These are phyloP conservation scores for Gautieria morchelliformis DNA, from an alignment of 768 basidiomycete genomes.

Conservation along the genomic window DNA sequence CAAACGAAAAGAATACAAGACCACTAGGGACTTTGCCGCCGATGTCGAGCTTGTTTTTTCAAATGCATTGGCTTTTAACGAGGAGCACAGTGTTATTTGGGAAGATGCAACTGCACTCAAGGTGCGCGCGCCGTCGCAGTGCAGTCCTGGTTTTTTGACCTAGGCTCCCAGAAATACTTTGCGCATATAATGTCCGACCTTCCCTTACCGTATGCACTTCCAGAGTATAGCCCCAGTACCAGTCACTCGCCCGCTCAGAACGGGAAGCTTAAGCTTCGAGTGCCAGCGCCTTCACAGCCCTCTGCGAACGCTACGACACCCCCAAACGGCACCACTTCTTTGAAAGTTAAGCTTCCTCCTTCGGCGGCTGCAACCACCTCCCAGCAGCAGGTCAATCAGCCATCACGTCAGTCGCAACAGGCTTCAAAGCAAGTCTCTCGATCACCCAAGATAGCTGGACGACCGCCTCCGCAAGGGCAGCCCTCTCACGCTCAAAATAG, in stretches of 20 bases:
- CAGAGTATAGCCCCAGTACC: constrained; percentile 35
- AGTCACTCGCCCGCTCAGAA: constrained; percentile 2
- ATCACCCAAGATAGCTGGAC: constrained; percentile 25
- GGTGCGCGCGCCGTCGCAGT: constrained; percentile 30
- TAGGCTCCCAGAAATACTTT: constrained; percentile 51
- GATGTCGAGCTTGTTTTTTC: constrained; percentile 88
- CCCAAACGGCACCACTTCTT: constrained; percentile 12
- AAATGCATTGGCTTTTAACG: constrained; percentile 84
- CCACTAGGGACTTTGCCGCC: constrained; percentile 59
- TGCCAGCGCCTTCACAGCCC: constrained; percentile 11
- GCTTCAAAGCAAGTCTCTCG: constrained; percentile 11
- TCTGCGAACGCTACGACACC: constrained; percentile 8
- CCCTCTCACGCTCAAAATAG: constrained; percentile 11
- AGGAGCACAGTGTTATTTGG: constrained; percentile 76
- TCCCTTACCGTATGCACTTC: constrained; percentile 53
- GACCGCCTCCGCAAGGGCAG: constrained; percentile 24
- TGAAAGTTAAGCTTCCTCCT: constrained; percentile 8
- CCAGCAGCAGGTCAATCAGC: constrained; percentile 18
- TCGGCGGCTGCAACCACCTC: constrained; percentile 11
- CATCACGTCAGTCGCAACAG: constrained; percentile 9
- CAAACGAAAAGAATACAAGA: constrained; percentile 68
- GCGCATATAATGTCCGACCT: constrained; percentile 70
- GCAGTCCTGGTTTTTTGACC: not conserved
- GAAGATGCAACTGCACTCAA: constrained; percentile 62
- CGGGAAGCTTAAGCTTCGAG: constrained; percentile 11